Evolutionary conservation across 2,329 filamentous ascomycete genomes (phyloP).

Genomic region (Trichoderma afroharzianum): DNA sequence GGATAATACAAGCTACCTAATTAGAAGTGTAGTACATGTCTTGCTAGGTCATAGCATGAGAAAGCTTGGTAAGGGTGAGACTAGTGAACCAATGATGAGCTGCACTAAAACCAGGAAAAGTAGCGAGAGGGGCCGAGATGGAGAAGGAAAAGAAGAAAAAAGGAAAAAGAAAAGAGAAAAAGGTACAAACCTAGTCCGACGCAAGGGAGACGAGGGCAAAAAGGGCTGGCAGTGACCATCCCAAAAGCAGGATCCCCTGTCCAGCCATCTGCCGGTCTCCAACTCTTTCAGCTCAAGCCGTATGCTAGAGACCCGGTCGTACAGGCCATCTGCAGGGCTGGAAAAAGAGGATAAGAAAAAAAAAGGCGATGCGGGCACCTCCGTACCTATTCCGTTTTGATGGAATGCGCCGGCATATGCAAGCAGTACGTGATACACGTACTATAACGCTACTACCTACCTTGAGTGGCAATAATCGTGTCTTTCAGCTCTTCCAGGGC

Average conservation of each 20-base stretch:
- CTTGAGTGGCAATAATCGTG: neutral
- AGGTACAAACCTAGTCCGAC: neutral
- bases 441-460: slow-evolving; percentile 7
- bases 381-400: neutral
- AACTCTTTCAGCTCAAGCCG: slow-evolving; percentile 6
- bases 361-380: neutral
- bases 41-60: neutral
- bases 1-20: neutral
- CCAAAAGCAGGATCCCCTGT: neutral
- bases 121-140: neutral
- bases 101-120: slow-evolving; percentile 1
- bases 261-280: slow-evolving; percentile 9
- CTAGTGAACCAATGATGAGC: neutral
- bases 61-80: neutral
- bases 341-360: neutral
- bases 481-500: neutral
- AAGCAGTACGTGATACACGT: neutral
- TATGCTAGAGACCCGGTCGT: neutral
- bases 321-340: slow-evolving; percentile 6
- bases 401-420: slow-evolving; percentile 9
- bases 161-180: slow-evolving; percentile 8
- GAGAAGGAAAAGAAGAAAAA: neutral
- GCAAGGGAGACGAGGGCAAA: neutral
- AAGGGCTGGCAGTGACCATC: neutral
- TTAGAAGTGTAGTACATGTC: neutral